These are phyloP conservation scores for Triticum turgidum DNA, from an alignment of 176 grass and related monocot species.

Conservation along the genomic window DNA sequence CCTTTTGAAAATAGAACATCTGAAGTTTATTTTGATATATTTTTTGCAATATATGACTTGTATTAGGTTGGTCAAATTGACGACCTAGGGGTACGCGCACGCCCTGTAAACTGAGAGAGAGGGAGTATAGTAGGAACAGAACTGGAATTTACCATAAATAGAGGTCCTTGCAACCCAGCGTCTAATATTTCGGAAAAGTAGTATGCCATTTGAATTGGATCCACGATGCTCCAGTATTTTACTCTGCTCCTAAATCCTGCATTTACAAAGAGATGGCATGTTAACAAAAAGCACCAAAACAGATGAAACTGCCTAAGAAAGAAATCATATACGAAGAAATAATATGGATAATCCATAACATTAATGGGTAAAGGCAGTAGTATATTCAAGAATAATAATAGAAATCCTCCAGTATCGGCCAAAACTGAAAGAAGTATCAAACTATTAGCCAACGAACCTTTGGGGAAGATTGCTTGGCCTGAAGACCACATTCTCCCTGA, in stretches of 20 bases:
- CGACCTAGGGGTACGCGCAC: no score
- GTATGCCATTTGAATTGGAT: slow-evolving; percentile 72
- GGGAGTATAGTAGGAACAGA: background rate
- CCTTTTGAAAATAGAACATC: no score
- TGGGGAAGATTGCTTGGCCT: slow-evolving; percentile 76
- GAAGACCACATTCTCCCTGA: slow-evolving; percentile 78
- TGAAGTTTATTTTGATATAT: no score
- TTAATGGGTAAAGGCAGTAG: background rate
- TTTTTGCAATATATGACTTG: no score
- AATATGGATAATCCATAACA: background rate
- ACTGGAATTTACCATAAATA: slow-evolving; percentile 74
- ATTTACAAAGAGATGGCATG: slow-evolving; percentile 32
- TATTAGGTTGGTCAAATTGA: no score
- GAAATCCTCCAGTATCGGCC: background rate
- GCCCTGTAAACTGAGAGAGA: no score
- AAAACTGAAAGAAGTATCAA: background rate
- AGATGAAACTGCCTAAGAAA: background rate
- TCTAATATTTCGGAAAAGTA: slow-evolving; percentile 93
- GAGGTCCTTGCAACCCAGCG: slow-evolving; percentile 64
- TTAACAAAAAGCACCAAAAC: slow-evolving; percentile 16
- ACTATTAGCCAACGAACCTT: slow-evolving; percentile 59
- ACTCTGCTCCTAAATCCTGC: slow-evolving; percentile 95
- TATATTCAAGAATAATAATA: slow-evolving; percentile 1
- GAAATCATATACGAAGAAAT: background rate
- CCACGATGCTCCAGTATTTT: slow-evolving; percentile 70